Evolutionary conservation across 192 early-diverging fungal genomes (phyloP).

Genomic region (Pecoramyces ruminantium): DNA sequence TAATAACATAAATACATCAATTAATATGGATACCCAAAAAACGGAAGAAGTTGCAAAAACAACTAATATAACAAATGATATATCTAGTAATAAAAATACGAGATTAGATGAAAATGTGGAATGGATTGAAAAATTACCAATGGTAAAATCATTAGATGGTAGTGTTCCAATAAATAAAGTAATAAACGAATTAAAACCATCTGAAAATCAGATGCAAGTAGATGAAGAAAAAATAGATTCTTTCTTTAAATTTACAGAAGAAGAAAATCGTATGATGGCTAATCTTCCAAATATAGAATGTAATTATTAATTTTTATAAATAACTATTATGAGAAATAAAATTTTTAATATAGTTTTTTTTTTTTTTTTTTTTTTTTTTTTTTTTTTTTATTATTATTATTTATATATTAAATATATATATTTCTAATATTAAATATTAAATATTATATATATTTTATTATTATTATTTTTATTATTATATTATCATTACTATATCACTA

Average conservation of each 20-base stretch:
- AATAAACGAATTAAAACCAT: constrained; percentile 1
- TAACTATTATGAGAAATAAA: too few species aligned
- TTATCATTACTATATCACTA: too few species aligned
- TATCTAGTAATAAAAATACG: not conserved
- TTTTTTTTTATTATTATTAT: too few species aligned
- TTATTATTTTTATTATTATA: not conserved
- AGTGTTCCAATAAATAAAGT: not conserved
- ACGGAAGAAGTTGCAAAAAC: not conserved
- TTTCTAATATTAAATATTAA: not conserved
- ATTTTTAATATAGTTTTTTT: too few species aligned
- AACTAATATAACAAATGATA: not conserved
- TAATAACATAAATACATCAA: not conserved
- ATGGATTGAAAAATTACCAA: constrained; percentile 1
- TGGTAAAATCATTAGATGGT: not conserved
- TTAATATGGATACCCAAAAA: not conserved
- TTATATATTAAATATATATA: not conserved
- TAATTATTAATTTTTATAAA: too few species aligned
- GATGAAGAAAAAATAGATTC: constrained; percentile 2
- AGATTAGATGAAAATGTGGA: not conserved
- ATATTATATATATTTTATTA: not conserved
- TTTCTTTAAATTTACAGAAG: constrained; percentile 37
- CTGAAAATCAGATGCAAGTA: not conserved
- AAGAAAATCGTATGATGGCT: constrained; percentile 55
- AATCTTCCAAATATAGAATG: constrained; percentile 64
- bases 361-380: not conserved